Conservation (phyloP, 345 rosid species). For the Trapa incisa region DNA sequence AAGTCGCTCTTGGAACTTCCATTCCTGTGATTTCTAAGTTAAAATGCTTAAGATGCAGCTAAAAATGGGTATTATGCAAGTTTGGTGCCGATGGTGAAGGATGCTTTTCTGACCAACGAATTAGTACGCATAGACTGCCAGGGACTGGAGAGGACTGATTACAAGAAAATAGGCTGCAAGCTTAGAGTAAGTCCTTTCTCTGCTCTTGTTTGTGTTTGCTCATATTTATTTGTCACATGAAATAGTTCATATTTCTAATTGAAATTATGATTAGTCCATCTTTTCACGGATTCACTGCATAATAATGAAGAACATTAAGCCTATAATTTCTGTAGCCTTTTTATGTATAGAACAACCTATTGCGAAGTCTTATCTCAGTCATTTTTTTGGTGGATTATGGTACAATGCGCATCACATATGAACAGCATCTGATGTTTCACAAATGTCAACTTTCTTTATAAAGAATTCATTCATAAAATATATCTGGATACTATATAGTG, state of each 20-base stretch:
- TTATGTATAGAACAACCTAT: background rate
- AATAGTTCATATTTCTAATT: background rate
- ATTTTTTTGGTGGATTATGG: background rate
- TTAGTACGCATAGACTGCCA: slow-evolving; percentile 71
- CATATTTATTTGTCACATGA: background rate
- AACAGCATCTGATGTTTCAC: background rate
- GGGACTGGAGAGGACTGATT: slow-evolving; percentile 76
- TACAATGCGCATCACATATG: background rate
- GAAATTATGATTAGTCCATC: background rate
- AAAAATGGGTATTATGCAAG: slow-evolving; percentile 90
- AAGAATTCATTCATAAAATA: background rate
- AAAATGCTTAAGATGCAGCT: slow-evolving; percentile 35
- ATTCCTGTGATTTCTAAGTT: slow-evolving; percentile 6
- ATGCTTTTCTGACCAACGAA: slow-evolving; percentile 63
- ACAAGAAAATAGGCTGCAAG: slow-evolving; percentile 88
- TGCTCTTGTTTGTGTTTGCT: background rate
- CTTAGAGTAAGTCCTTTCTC: slow-evolving; percentile 43
- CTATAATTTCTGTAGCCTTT: background rate
- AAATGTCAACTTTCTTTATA: background rate
- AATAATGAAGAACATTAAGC: background rate
- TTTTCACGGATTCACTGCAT: background rate
- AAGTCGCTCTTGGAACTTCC: background rate
- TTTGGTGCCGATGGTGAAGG: slow-evolving; percentile 83
- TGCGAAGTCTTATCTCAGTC: no score
- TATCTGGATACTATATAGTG: background rate